Conservation (phyloP, 2,329 filamentous ascomycete species). For the Fusarium sp. region DNA sequence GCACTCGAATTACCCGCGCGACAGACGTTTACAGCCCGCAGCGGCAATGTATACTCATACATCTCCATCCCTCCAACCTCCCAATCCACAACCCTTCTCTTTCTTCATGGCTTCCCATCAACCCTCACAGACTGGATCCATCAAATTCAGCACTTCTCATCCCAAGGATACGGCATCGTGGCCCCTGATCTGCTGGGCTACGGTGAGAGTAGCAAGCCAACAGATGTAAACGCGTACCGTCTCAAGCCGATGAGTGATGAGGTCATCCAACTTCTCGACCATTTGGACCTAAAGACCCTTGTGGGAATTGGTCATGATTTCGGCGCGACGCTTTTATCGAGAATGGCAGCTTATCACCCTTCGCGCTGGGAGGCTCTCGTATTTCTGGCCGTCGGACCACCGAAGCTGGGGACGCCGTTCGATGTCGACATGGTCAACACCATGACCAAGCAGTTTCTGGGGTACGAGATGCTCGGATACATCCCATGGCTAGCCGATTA, state of each 20-base stretch:
- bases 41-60: slow-evolving; percentile 46
- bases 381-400: slow-evolving; percentile 48
- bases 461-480: slow-evolving; percentile 48
- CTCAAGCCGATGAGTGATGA: slow-evolving; percentile 48
- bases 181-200: slow-evolving; percentile 56
- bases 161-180: slow-evolving; percentile 54
- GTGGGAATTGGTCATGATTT: slow-evolving; percentile 57
- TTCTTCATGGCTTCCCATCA: slow-evolving; percentile 62
- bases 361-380: slow-evolving; percentile 32
- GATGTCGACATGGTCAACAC: slow-evolving; percentile 46
- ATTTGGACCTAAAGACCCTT: slow-evolving; percentile 48
- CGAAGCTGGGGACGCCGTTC: slow-evolving; percentile 43
- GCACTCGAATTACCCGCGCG: not conserved
- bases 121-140: slow-evolving; percentile 56
- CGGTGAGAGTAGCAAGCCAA: slow-evolving; percentile 48
- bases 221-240: slow-evolving; percentile 44
- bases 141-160: slow-evolving; percentile 50
- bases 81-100: slow-evolving; percentile 51
- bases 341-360: slow-evolving; percentile 43
- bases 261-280: slow-evolving; percentile 47
- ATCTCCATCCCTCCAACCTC: slow-evolving; percentile 37
- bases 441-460: slow-evolving; percentile 45
- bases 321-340: slow-evolving; percentile 47
- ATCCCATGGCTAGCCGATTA: slow-evolving; percentile 43
- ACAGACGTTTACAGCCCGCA: slow-evolving; percentile 22